Conservation (phyloP, 345 rosid species). For the Pistacia atlantica region DNA sequence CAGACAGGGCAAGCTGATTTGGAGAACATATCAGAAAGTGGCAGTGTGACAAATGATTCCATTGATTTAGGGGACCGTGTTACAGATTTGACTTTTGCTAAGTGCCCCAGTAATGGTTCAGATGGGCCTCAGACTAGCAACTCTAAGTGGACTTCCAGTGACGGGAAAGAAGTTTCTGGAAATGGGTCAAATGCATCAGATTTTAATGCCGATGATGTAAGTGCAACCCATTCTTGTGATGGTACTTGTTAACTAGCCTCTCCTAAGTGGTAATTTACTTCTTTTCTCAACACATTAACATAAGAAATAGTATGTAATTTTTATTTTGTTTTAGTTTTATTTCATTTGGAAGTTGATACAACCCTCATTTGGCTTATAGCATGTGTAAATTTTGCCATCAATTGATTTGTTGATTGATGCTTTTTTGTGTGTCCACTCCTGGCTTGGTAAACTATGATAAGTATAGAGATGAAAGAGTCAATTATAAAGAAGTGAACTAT, state of each 20-base stretch:
- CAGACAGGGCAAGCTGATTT: slow-evolving; percentile 63
- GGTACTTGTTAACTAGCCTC: not conserved
- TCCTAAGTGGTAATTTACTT: slow-evolving; percentile 9
- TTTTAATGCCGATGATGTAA: slow-evolving; percentile 65
- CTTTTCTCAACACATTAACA: not conserved
- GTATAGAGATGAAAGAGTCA: not conserved
- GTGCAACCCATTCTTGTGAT: slow-evolving; percentile 21
- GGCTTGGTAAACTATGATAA: not conserved
- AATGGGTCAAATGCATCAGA: slow-evolving; percentile 58
- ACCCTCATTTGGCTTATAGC: not conserved
- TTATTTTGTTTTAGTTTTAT: not conserved
- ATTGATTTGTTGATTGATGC: not conserved
- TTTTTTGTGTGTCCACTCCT: not conserved
- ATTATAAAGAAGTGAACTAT: not conserved
- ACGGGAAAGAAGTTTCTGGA: slow-evolving; percentile 66
- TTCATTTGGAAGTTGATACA: slow-evolving; percentile 1
- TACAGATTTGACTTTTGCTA: slow-evolving; percentile 53
- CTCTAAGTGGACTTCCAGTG: slow-evolving; percentile 54
- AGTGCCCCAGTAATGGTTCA: slow-evolving; percentile 70
- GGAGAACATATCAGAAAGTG: slow-evolving; percentile 85
- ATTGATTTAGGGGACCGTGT: slow-evolving; percentile 66
- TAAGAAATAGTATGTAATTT: not conserved
- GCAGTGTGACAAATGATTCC: slow-evolving; percentile 83
- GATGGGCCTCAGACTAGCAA: slow-evolving; percentile 62
- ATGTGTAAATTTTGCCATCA: not conserved